Evolutionary conservation across 148 eudicot species (phyloP), one percentile per base, ranked within the genome.

Genomic region (Rhododendron henanense): DNA sequence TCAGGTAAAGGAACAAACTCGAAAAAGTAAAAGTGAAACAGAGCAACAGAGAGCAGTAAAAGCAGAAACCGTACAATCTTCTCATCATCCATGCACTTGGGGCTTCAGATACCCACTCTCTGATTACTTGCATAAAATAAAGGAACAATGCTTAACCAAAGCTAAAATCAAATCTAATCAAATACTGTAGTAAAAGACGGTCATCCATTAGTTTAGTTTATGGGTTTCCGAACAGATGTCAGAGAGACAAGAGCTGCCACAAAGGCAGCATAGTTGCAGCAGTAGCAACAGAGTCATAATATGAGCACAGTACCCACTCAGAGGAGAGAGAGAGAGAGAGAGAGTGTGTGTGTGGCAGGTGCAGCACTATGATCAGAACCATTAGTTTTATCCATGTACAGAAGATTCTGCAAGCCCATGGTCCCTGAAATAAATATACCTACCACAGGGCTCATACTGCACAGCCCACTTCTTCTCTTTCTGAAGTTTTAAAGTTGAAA

Each of bases 181-280:
- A 57, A 55, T 18, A 5, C 4, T 15, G 6, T 57, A 57, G 19
- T 18, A 59, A 18, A 59, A 59, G 21, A 19, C 65, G 11, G 71
- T 9, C 18, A 3, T 28, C 15, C 16, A 31, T 69, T 71, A 25
- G 19, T 71, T 71, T 71, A 71, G 82, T 88, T 91, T 92, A 92
- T 92, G 91, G 92, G 91, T 92, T 93, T 95, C 93, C 90, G 96
- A 48, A 88, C 82, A 80, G 31, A 82, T 93, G 94, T 92, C 95
- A 95, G 94, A 95, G 94, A 93, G 94, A 91, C 93, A 94, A 89
- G 88, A 88, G 95, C 92, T 95, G 98, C 90, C 93, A 91, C 84
- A 87, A 88, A 90, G 90, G 85, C 90, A 83, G 86, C 76, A 85
- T 61, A 86, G 83, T 82, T 86, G 90, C 91, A 87, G 88, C 79